Base-by-base conservation (phyloP, 352 stramenopile genomes). In the Phytophthora litchii region DNA sequence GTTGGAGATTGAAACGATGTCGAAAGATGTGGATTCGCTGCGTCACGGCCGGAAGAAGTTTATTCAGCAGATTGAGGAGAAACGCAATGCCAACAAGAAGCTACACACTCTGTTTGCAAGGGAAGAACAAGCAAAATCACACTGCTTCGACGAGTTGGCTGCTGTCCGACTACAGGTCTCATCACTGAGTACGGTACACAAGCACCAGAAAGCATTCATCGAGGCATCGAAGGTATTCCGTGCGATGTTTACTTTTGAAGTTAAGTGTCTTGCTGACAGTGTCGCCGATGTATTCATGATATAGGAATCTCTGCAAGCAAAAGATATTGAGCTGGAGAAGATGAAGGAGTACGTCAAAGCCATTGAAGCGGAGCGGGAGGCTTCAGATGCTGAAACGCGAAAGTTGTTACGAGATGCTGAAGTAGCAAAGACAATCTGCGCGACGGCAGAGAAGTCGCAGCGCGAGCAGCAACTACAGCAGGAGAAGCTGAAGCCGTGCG, bases 131-230 rank as follows among this genome's bases (percentile, higher is more conserved):
- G 71, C 76, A 1, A 91, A 91, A 47, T 66, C 72, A 6, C 76
- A 91, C 16, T 87, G 71, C 42, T 90, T 91, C 40, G 86, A 95
- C 56, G 86, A 95, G 49, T 54, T 95, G 20, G 79, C 82, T 20
- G 78, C 76, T 19, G 77, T 80, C 0, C 70, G 86, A 4, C 63
- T 95, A 9, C 83, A 93, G 50, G 82, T 90, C 1, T 87, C 81
- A 27, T 86, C 86, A 13, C 65, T 95, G 19, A 80, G 70, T 11
- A 78, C 79, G 9, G 80, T 95, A 9, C 86, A 95, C 59, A 88
- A 80, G 35, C 81, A 92, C 35, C 86, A 95, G 52, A 91, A 91
- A 43, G 51, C 73, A 11, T 77, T 80, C 13, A 78, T 92, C 23
- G 75, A 92, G 25, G 66, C 76, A 23, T 62, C 81, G 11, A 88